Evolutionary conservation across 768 basidiomycete species (phyloP), one percentile per base, ranked within the genome.

Genomic region (Lentinula aciculospora): DNA sequence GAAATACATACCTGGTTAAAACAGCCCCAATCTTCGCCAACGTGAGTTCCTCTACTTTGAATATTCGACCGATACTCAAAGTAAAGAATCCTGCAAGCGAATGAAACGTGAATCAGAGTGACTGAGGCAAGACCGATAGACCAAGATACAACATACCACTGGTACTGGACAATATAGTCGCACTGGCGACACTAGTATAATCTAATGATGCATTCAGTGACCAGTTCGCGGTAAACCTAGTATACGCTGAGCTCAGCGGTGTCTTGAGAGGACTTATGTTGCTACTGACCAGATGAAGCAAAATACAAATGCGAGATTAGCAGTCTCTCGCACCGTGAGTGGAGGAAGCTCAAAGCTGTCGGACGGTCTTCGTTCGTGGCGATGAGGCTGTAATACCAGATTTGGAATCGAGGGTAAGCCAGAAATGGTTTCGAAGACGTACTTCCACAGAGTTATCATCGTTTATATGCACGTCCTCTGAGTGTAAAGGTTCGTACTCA

Each of bases 111-210:
- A 32, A 40, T 27, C 3, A 32, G 23, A 50, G 13, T 19, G 44
- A 6, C 2, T 34, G 32, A 8, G 3, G 32, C 13, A 6, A 34
- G 31, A 45, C 49, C 15, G 46, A 31, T 44, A 58, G 40, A 17
- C 37, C 7, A 50, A 8, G 37, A 27, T 36, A 13, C 45, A 34
- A 69, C 85, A 32, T 63, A 94, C 95, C 94, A 62, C 92, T 94
- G 77, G 86, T 95, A 66, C 88, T 86, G 1, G 91, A 88, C 53
- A 97, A 71, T 36, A 98, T 87, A 3, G 95, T 97, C 19, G 92
- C 84, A 68, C 93, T 96, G 2, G 92, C 92, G n/a, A 98, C 95
- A 64, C 87, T 93, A 1, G 96, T 98, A 67, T 87, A 89, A 29
- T 82, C 85, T 45, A 98, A 77, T 19, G 89, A 78, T 1, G 86